Evolutionary conservation across 805 yeast species (phyloP).

Genomic region (Ogataea pignaliae): DNA sequence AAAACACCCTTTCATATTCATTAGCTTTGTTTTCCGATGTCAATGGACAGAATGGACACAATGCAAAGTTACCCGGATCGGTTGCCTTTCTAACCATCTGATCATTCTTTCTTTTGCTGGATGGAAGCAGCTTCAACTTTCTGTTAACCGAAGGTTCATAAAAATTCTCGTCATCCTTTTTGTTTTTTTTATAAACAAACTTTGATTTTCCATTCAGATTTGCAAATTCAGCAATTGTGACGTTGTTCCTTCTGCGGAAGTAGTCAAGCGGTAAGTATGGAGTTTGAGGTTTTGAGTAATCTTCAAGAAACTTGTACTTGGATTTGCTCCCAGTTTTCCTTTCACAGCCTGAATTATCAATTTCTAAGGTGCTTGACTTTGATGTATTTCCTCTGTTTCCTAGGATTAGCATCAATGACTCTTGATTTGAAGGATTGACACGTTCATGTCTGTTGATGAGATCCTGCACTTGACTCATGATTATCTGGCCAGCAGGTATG

Average conservation of each 20-base stretch:
- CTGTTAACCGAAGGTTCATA: constrained; percentile 23
- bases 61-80: constrained; percentile 23
- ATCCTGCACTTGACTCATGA: too few species aligned
- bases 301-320: too few species aligned
- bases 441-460: too few species aligned
- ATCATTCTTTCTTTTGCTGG: too few species aligned
- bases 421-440: too few species aligned
- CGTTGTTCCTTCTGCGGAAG: constrained; percentile 12
- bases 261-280: constrained; percentile 2
- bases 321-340: too few species aligned
- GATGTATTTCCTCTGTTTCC: too few species aligned
- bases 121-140: constrained; percentile 3
- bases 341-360: too few species aligned
- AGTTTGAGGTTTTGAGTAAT: too few species aligned
- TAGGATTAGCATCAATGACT: too few species aligned
- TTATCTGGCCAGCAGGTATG: too few species aligned
- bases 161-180: constrained; percentile 10
- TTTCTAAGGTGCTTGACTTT: too few species aligned
- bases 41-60: constrained; percentile 27
- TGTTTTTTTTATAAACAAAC: constrained; percentile 13
- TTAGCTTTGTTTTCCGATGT: constrained; percentile 13
- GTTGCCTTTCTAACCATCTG: constrained; percentile 2
- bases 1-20: constrained; percentile 18
- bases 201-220: constrained; percentile 1
- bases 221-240: constrained; percentile 11